Evolutionary conservation across 1,284 basidiomycete species (phyloP), one percentile per base, ranked within the genome.

Genomic region (Coniferiporia sulphurascens): DNA sequence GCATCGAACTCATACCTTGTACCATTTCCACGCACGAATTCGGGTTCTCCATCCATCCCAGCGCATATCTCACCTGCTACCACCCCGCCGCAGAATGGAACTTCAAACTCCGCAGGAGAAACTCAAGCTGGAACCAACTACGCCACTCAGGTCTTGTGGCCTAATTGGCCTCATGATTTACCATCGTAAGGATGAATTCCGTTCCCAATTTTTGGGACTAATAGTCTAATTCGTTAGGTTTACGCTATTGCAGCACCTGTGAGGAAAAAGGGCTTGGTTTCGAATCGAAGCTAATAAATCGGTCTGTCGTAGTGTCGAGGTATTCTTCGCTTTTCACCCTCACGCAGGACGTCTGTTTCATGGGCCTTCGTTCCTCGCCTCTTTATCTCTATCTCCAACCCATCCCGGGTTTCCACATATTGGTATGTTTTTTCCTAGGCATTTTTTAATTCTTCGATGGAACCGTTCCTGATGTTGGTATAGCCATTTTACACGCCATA

Each of bases 281-380:
- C 59, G 60, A 46, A 27, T 10, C 34, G 22, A 13, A 58, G 43
- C 15, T 55, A 38, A 45, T 41, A 10, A 50, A 48, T 43, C 27
- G 27, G 52, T 57, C 43, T 61, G 45, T 52, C 27, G 48, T 21
- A 89, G 87, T 46, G 82, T 87, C 45, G 85, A 88, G 43, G 78
- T 83, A 0, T 91, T 89, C 70, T 90, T 91, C 68, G 73, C 78
- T 4, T 89, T 83, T 64, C 86, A 89, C 63, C 86, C 86, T 5
- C 83, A 88, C 65, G 83, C 86, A 4, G 75, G 76, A 57, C 81
- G 83, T 41, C 71, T 91, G 43, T 79, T 92, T 64, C 86, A 91
- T 70, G 72, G 70, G 1, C 72, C 81, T 1, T 82, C 78, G 27
- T 91, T 93, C 67, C 75, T 89, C 69, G 72, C 78, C n/a, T 76